A percentile compares a stretch with the other conserved stretches of the same genome.
phyloP scores from a whole-genome alignment of 306 rosid genomes.

The Ammopiptanthus mongolicus region DNA sequence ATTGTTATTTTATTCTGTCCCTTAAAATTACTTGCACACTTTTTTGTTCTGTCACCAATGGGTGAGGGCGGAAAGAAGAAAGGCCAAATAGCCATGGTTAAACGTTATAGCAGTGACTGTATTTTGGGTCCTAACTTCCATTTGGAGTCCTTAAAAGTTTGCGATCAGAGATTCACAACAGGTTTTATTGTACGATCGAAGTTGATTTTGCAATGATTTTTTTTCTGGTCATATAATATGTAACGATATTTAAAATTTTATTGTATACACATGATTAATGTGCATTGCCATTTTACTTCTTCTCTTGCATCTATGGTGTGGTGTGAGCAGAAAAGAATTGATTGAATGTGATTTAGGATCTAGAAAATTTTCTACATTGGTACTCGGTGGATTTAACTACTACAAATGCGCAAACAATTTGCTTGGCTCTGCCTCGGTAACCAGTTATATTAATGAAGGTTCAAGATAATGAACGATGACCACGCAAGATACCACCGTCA shows the following conservation, averaged over 20 bases:
- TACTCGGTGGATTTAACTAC: not conserved
- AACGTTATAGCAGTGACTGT: not conserved
- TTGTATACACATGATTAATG: not conserved
- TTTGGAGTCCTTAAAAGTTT: not conserved
- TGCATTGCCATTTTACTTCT: not conserved
- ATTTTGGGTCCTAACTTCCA: not conserved
- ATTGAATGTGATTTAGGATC: not conserved
- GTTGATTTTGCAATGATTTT: not conserved
- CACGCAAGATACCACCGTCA: not conserved
- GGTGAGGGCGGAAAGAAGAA: not conserved
- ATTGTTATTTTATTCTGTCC: conserved; percentile 5
- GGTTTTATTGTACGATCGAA: not conserved
- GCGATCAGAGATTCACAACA: not conserved
- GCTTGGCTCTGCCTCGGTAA: not conserved
- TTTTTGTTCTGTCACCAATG: not conserved
- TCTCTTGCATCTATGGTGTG: not conserved
- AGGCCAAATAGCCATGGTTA: not conserved
- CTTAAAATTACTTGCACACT: not conserved
- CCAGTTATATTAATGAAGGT: not conserved
- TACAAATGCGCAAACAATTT: not conserved
- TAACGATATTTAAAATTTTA: not conserved
- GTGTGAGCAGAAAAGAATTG: not conserved
- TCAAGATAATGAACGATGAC: not conserved
- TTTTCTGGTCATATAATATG: not conserved
- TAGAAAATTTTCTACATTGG: not conserved